These are phyloP conservation scores for Nakazawaea ambrosiae DNA, from an alignment of 805 yeast species.

Conservation along the genomic window DNA sequence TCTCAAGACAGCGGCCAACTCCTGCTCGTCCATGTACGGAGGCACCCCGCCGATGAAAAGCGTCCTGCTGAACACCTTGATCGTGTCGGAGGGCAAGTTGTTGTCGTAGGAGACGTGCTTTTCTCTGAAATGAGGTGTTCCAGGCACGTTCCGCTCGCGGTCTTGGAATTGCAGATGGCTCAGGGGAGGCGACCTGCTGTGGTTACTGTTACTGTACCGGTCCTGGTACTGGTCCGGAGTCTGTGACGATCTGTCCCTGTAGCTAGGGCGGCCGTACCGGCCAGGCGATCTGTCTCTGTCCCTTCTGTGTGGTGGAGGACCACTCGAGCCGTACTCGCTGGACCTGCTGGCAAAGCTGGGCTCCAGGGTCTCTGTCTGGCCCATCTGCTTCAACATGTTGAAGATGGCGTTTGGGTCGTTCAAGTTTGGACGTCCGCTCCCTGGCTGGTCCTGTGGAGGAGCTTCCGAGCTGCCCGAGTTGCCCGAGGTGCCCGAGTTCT, in stretches of 20 bases:
- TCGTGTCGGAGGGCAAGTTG: conserved; percentile 65
- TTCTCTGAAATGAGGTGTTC: conserved; percentile 72
- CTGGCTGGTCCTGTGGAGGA: conserved; percentile 11
- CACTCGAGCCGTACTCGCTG: conserved; percentile 20
- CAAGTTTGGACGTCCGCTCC: no score
- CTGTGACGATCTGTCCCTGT: conserved; percentile 16
- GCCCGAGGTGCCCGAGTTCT: conserved; percentile 4
- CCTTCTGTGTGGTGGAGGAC: conserved; percentile 37
- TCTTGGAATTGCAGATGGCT: conserved; percentile 11
- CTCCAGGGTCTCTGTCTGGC: conserved; percentile 11
- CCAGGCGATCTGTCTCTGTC: conserved; percentile 49
- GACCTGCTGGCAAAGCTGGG: conserved; percentile 9
- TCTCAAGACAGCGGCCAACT: conserved; percentile 60
- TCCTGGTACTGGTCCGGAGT: conserved; percentile 15
- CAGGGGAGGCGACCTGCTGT: background rate
- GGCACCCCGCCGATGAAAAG: conserved; percentile 94
- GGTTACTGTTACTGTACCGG: background rate
- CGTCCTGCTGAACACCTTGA: conserved; percentile 84
- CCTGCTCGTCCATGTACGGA: conserved; percentile 67
- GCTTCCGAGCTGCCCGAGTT: conserved; percentile 11
- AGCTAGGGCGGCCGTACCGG: conserved; percentile 12
- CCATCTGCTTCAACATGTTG: conserved; percentile 48
- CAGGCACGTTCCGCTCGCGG: conserved; percentile 62
- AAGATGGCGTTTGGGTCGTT: conserved; percentile 36
- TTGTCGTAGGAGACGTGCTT: conserved; percentile 66